Conservation (phyloP, 2,329 filamentous ascomycete genomes). For the Thermothelomyces thermophilus region DNA sequence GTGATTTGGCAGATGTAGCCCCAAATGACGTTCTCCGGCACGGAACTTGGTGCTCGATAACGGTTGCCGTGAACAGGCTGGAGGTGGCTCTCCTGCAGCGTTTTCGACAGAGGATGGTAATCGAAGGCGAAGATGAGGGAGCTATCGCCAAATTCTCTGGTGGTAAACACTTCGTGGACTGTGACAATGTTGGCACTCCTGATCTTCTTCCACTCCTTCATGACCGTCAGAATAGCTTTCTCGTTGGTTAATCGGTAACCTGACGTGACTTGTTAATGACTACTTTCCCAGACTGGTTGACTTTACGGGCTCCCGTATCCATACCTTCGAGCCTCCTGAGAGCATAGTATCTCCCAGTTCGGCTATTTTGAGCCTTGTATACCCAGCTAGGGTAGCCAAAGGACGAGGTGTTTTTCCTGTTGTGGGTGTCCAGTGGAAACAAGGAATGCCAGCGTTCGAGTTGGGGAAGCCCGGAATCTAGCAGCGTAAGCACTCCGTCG, state of each 20-base stretch:
- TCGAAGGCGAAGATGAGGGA: conserved; percentile 91
- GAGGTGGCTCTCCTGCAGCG: conserved; percentile 77
- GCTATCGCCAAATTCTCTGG: conserved; percentile 85
- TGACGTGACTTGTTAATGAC: conserved; percentile 15
- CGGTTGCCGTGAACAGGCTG: conserved; percentile 38
- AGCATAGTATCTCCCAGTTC: conserved; percentile 83
- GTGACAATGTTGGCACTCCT: conserved; percentile 76
- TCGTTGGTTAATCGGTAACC: conserved; percentile 82
- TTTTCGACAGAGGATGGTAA: conserved; percentile 87
- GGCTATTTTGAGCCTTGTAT: conserved; percentile 86
- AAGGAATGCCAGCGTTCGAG: conserved; percentile 90
- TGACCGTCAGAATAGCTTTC: conserved; percentile 72
- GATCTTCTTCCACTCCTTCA: conserved; percentile 80
- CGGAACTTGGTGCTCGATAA: conserved; percentile 31
- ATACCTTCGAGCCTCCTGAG: conserved; percentile 75
- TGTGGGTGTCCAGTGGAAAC: conserved; percentile 76
- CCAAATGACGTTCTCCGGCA: conserved; percentile 77
- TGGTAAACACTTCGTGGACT: conserved; percentile 89
- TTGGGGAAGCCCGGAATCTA: conserved; percentile 52
- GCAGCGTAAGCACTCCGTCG: not conserved
- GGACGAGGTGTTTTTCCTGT: conserved; percentile 67
- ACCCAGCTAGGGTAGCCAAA: conserved; percentile 92
- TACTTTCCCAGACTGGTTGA: no score
- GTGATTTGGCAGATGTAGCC: conserved; percentile 87
- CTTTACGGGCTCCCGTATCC: not conserved